Base-by-base conservation (phyloP, 2,329 filamentous ascomycete genomes). In the Hypoxylon sp. region DNA sequence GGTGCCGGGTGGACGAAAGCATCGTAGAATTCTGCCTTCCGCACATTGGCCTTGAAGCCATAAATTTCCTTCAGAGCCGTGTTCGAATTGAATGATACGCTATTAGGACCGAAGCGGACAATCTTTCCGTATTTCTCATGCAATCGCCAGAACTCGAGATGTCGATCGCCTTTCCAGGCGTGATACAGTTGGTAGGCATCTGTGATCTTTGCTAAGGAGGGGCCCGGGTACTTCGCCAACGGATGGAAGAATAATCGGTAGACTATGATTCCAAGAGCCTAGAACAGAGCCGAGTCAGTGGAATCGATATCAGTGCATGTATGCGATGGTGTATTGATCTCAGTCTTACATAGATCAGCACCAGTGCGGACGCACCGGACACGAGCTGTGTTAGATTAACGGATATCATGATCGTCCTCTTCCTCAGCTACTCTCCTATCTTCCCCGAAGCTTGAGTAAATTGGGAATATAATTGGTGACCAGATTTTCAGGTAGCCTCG, bases 81-180 rank as follows among this genome's bases (percentile, higher is more conserved):
- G 67, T 86, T 87, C 60, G 89, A 90, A 84, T 96, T 95, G 82
- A 97, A 88, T 0, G 90, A 93, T 46, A 97, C 82, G 67, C 88
- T 88, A 79, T 94, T 93, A 48, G 93, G 93, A 0, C 91, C 92
- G 71, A 91, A 92, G 29, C 93, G 91, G n/a, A 95, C 91, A 55
- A 89, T 79, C n/a, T 84, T 82, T 73, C 88, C 92, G 75, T 97
- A 94, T 76, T 86, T 85, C 73, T 90, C 82, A 78, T 97, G 93
- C 73, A 91, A 84, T 31, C 86, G 84, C 82, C 90, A 90, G 74
- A 94, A 90, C 75, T 92, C 88, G 17, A 94, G 85, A 76, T 94
- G 92, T 1, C 92, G 86, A 72, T 92, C 90, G 58, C 92, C 92
- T 74, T 88, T 90, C 80, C 90, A 92, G 52, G 91, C 91, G 73